A percentile compares a stretch with the other conserved stretches of the same genome.
phyloP scores from a whole-genome alignment of 352 stramenopile species.

The Phytophthora palmivora region DNA sequence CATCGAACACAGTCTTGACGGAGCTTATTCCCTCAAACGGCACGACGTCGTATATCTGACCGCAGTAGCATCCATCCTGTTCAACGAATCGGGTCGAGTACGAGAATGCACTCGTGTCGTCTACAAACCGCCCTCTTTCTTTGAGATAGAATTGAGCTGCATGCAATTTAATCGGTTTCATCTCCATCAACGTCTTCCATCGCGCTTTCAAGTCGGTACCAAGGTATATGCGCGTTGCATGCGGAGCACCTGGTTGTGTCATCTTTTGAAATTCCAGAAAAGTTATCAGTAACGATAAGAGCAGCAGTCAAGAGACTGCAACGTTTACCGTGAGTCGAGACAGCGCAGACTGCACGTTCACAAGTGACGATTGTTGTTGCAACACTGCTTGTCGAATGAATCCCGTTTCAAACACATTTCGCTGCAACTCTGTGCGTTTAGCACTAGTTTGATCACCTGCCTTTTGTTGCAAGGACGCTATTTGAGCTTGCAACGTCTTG shows the following conservation, averaged over 20 bases:
- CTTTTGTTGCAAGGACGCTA: constrained; percentile 13
- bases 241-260: constrained; percentile 23
- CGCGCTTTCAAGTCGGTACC: constrained; percentile 26
- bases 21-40: constrained; percentile 39
- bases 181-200: constrained; percentile 24
- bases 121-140: constrained; percentile 30
- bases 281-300: background rate
- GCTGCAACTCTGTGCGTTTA: constrained; percentile 14
- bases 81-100: constrained; percentile 40
- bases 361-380: constrained; percentile 37
- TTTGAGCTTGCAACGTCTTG: constrained; percentile 19
- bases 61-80: constrained; percentile 40
- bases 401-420: constrained; percentile 20
- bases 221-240: constrained; percentile 31
- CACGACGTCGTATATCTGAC: constrained; percentile 46
- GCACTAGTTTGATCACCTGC: background rate
- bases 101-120: constrained; percentile 26
- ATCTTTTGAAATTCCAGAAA: constrained; percentile 20
- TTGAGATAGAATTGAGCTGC: constrained; percentile 30
- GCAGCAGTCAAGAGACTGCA: background rate
- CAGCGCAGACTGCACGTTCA: constrained; percentile 43
- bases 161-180: constrained; percentile 32
- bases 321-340: constrained; percentile 32
- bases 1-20: constrained; percentile 55
- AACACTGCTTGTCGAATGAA: constrained; percentile 38